Evolutionary conservation across 192 early-diverging fungal species (phyloP).

Genomic region (Mortierella antarctica): DNA sequence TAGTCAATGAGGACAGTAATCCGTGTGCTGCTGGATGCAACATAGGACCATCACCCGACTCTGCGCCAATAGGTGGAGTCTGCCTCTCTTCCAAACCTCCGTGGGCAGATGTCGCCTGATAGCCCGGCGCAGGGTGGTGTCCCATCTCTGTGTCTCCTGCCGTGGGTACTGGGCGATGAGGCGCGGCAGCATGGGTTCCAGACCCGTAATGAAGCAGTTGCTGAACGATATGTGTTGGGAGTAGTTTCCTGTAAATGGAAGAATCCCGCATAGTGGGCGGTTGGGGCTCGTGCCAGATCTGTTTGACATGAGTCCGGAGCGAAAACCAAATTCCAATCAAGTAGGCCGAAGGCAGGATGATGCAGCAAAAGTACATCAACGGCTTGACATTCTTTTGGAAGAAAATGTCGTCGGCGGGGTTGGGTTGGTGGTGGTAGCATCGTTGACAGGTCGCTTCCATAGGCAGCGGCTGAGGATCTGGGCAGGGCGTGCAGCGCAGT

Average conservation of each 20-base stretch:
- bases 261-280: slow-evolving; percentile 34
- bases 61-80: slow-evolving; percentile 13
- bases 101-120: slow-evolving; percentile 11
- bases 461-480: slow-evolving; percentile 23
- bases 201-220: slow-evolving; percentile 53
- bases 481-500: slow-evolving; percentile 44
- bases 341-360: slow-evolving; percentile 68
- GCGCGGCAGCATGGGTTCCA: slow-evolving; percentile 1
- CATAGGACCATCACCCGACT: slow-evolving; percentile 7
- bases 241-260: slow-evolving; percentile 58
- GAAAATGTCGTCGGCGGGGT: slow-evolving; percentile 82
- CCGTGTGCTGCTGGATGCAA: slow-evolving; percentile 40
- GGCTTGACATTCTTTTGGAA: slow-evolving; percentile 83
- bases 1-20: slow-evolving; percentile 43
- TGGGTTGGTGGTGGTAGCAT: slow-evolving; percentile 71
- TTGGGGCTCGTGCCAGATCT: slow-evolving; percentile 73
- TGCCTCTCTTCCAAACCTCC: slow-evolving; percentile 11
- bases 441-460: slow-evolving; percentile 58
- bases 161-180: neutral
- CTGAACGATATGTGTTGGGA: slow-evolving; percentile 61
- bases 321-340: slow-evolving; percentile 93
- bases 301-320: slow-evolving; percentile 89
- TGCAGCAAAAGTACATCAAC: slow-evolving; percentile 85
- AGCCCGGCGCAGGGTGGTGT: neutral
- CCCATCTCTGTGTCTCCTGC: slow-evolving; percentile 27